Conservation (phyloP, 73 alveolate genomes). For the Paramecium sonneborni region DNA sequence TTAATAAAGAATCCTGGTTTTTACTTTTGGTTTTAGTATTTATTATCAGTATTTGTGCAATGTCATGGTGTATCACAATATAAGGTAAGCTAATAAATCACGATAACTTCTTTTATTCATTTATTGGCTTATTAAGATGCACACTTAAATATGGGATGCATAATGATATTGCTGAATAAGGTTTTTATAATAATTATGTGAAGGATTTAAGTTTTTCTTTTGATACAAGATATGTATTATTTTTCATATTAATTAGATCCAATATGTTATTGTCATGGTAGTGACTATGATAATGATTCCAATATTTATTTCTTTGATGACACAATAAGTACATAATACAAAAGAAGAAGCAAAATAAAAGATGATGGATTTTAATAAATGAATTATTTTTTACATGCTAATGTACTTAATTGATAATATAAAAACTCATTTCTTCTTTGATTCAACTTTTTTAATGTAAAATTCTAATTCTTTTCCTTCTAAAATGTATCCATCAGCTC, state of each 20-base stretch:
- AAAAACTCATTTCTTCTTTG: conserved; percentile 53
- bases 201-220: conserved; percentile 28
- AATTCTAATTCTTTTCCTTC: conserved; percentile 97
- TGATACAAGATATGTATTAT: not conserved
- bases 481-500: conserved; percentile 98
- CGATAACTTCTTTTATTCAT: not conserved
- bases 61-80: conserved; percentile 6
- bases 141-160: conserved; percentile 32
- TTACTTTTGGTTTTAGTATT: not conserved
- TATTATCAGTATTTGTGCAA: conserved; percentile 20
- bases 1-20: conserved; percentile 50
- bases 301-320: conserved; percentile 45
- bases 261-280: not conserved
- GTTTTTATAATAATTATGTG: not conserved
- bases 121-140: conserved; percentile 19
- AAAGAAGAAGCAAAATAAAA: conserved; percentile 54
- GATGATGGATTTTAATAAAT: conserved; percentile 14
- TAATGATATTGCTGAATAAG: conserved; percentile 26
- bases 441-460: conserved; percentile 88
- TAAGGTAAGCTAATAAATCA: not conserved
- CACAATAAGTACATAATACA: conserved; percentile 50
- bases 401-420: not conserved
- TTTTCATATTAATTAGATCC: not conserved
- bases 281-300: conserved; percentile 5
- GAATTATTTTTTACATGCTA: not conserved